Conservation (phyloP, 768 basidiomycete genomes). For the Russula sp. region DNA sequence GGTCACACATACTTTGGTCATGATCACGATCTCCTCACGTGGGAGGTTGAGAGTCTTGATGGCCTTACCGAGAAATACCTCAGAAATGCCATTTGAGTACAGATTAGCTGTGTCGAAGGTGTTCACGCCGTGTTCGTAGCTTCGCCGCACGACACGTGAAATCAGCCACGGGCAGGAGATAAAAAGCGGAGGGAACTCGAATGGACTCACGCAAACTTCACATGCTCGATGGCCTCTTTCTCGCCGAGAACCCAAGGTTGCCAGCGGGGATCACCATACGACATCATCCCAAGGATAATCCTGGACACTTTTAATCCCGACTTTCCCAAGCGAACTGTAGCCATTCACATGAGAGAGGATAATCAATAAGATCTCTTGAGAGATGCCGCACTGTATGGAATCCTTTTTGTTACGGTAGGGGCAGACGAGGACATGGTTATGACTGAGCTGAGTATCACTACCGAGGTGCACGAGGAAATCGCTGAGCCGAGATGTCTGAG, state of each 20-base stretch:
- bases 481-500: not conserved
- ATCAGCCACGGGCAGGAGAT: slow-evolving; percentile 1
- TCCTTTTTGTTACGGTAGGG: not conserved
- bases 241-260: slow-evolving; percentile 30
- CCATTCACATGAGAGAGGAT: not conserved
- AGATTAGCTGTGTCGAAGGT: slow-evolving; percentile 51
- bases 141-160: slow-evolving; percentile 11
- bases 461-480: not conserved
- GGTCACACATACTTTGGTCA: slow-evolving; percentile 32
- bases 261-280: slow-evolving; percentile 37
- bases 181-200: slow-evolving; percentile 15
- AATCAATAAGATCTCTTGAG: not conserved
- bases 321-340: slow-evolving; percentile 31
- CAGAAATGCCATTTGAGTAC: slow-evolving; percentile 30
- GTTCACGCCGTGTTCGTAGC: slow-evolving; percentile 56
- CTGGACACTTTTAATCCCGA: slow-evolving; percentile 58
- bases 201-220: slow-evolving; percentile 24
- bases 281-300: slow-evolving; percentile 59
- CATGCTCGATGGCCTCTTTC: slow-evolving; percentile 23
- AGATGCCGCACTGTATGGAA: slow-evolving; percentile 6
- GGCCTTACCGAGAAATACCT: slow-evolving; percentile 35
- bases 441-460: not conserved
- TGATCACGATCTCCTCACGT: slow-evolving; percentile 36
- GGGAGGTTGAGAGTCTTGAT: slow-evolving; percentile 33
- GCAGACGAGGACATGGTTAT: slow-evolving; percentile 9